Percentiles rank a stretch among this genome's conserved stretches.
These are phyloP conservation scores for Trichosporon sp. DNA, from an alignment of 1,284 basidiomycete genomes.

Conservation along the genomic window DNA sequence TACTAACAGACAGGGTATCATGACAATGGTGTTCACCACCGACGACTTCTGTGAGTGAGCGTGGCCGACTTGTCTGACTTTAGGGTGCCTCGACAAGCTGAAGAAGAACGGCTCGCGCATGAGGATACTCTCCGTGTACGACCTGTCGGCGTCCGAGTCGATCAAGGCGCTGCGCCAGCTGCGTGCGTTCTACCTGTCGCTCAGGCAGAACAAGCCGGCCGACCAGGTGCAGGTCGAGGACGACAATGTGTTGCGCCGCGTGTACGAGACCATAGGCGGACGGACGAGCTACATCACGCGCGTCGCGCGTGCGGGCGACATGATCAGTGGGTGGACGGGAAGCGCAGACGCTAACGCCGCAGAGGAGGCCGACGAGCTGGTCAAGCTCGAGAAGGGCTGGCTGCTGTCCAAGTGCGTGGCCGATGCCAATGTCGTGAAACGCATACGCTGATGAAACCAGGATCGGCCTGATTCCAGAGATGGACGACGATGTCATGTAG, in stretches of 20 bases:
- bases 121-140: constrained; percentile 69
- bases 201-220: constrained; percentile 4
- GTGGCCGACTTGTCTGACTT: background rate
- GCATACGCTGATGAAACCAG: constrained; percentile 17
- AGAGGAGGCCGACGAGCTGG: constrained; percentile 60
- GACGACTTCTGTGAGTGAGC: constrained; percentile 64
- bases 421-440: background rate
- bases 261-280: constrained; percentile 66
- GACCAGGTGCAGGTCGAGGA: constrained; percentile 33
- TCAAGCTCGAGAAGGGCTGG: constrained; percentile 71
- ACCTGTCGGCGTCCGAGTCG: constrained; percentile 63
- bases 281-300: constrained; percentile 69
- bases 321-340: constrained; percentile 49
- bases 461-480: constrained; percentile 65
- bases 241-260: constrained; percentile 53
- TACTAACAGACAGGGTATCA: constrained; percentile 55
- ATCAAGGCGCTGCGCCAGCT: constrained; percentile 60
- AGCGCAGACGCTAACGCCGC: background rate
- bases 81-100: constrained; percentile 54
- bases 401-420: constrained; percentile 55
- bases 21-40: constrained; percentile 72
- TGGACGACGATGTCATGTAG: constrained; percentile 77
- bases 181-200: constrained; percentile 43
- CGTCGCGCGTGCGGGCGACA: constrained; percentile 59
- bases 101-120: constrained; percentile 65